Evolutionary conservation across 176 grass and related monocot genomes (phyloP).

Genomic region (Pontederia crassipes): DNA sequence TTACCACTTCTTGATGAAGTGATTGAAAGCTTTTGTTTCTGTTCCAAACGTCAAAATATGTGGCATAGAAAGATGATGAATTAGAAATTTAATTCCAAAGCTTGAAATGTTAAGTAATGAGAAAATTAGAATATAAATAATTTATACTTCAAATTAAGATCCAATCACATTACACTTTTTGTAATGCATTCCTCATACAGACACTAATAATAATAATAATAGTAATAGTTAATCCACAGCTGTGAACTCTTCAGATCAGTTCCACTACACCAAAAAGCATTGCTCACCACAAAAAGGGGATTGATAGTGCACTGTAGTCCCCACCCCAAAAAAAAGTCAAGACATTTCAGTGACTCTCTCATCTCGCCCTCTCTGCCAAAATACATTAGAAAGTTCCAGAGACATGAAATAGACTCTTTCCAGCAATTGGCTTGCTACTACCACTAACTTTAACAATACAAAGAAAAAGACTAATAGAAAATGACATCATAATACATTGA

Average conservation of each 20-base stretch:
- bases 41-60: too few relatives aligned
- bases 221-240: too few relatives aligned
- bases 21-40: too few relatives aligned
- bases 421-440: not conserved
- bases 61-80: too few relatives aligned
- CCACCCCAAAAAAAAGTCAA: constrained; percentile 29
- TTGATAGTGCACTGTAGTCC: constrained; percentile 78
- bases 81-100: too few relatives aligned
- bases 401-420: not conserved
- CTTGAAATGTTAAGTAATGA: too few relatives aligned
- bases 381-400: constrained; percentile 43
- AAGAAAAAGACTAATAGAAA: not conserved
- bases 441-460: not conserved
- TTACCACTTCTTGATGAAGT: too few relatives aligned
- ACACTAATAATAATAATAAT: too few relatives aligned
- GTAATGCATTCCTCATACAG: too few relatives aligned
- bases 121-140: too few relatives aligned
- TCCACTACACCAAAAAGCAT: constrained; percentile 44
- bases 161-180: too few relatives aligned
- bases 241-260: constrained; percentile 36
- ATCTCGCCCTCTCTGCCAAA: constrained; percentile 26
- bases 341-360: constrained; percentile 15
- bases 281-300: constrained; percentile 65
- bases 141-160: too few relatives aligned
- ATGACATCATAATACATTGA: not conserved